Base-by-base conservation (phyloP, 257 asterid species). In the Ophiorrhiza pumila region DNA sequence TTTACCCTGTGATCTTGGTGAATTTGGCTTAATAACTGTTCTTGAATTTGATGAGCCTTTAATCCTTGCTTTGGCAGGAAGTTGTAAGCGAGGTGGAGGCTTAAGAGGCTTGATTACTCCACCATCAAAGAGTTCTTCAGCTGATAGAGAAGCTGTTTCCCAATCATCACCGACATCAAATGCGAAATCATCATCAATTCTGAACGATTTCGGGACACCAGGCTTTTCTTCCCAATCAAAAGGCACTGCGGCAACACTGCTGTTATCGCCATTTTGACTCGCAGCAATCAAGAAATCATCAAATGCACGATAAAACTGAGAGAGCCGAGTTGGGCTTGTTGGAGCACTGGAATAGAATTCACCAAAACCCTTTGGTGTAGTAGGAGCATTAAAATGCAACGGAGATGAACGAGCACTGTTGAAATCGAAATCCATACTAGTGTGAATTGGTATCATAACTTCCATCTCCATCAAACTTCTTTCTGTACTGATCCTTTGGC, bases 71-170 rank as follows among this genome's bases (percentile, higher is more conserved):
- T 43, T 25, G 15, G 75, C 50, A 17, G 82, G 77, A 41, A 34
- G 41, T 12, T 41, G 71, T 7, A 70, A 23, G 41, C 59, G 65
- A 63, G 79, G 82, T 5, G 86, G 87, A 0, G 83, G 88, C 65
- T 78, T 81, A 49, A 85, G 49, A n/a, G 92, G 78, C 73, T 85
- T 88, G 3, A 90, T 90, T 22, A 92, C 85, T 5, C 96, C 98
- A 29, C 90, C 90, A 50, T 84, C 89, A 27, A 92, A 92, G 18
- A 92, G 85, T n/a, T 92, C 98, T 5, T 86, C 96, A 0, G 96
- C 98, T 0, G 94, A 84, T 0, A 87, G 69, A 22, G 95, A 87
- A 6, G 74, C 31, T 0, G 76, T 79, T 0, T 55, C 89, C 71
- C 76, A 68, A 39, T 87, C 87, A 32, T 71, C 83, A 35, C 82